Base-by-base conservation (phyloP, 106 monocot genomes). In the Narthecium ossifragum region DNA sequence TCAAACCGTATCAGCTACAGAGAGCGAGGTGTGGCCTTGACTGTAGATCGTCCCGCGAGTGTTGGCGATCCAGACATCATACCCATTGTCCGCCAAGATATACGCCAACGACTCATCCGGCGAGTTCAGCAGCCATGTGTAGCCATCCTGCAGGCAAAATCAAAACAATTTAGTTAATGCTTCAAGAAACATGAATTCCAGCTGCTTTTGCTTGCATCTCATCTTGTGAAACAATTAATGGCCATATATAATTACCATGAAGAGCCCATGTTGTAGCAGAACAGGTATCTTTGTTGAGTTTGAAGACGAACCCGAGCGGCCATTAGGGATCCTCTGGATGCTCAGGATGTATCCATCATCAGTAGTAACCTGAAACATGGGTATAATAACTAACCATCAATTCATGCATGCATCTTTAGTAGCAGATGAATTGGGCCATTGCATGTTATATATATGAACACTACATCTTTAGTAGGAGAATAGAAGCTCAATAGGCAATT, bases 281-380 rank as follows among this genome's bases (percentile, higher is more conserved):
- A 60, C 60, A 0, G 60, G 60, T 17, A 7, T 14, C 57, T 34
- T 57, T 7, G 17, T 57, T 6, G 13, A 11, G 14, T 15, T 6
- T 9, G 6, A 1, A 14, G 23, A 13, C 14, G 60, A 39, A 41
- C 60, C 40, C 5, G 38, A 17, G 11, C 14, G 38, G 15, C 60
- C 60, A 9, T 41, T 11, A 27, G 60, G 60, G n/a, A 60, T 60
- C 22, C 60, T 60, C 60, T 60, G 60, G 25, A 39, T 25, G 60
- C 60, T 70, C 1, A 85, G 68, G 14, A 85, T 76, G 34, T 85
- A 80, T 1, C 85, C 80, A 73, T 85, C 79, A 54, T 59, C 15
- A 6, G 85, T 85, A 33, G 76, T 85, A 12, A 80, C 80, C 85
- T 85, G 46, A 30, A 70, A 28, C 11, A 26, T 54, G 10, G 14